Conservation (phyloP, 2,329 filamentous ascomycete species). For the Proliferodiscus dingleyae region DNA sequence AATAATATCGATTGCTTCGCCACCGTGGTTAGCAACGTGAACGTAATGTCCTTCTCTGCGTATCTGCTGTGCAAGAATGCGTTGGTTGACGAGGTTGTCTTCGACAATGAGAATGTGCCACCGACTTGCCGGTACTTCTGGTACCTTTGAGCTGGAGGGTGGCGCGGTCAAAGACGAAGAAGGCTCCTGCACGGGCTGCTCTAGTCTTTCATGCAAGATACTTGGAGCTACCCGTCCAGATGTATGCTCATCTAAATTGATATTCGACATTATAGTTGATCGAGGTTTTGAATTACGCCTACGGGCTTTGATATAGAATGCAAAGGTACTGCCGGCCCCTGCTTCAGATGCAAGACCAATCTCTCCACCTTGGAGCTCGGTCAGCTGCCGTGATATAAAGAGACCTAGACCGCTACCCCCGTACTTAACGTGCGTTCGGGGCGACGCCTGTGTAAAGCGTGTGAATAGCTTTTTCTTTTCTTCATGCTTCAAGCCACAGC, state of each 20-base stretch:
- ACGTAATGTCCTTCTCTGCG: constrained; percentile 53
- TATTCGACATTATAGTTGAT: constrained; percentile 49
- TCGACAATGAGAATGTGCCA: constrained; percentile 75
- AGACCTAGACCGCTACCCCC: constrained; percentile 73
- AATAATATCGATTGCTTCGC: constrained; percentile 72
- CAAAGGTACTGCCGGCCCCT: constrained; percentile 67
- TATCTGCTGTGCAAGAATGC: constrained; percentile 61
- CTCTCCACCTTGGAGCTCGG: constrained; percentile 69
- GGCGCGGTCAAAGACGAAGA: too few relatives aligned
- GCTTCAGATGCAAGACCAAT: constrained; percentile 66
- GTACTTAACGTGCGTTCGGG: constrained; percentile 72
- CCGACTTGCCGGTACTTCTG: constrained; percentile 42
- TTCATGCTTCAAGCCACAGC: constrained; percentile 63
- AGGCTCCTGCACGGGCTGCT: too few relatives aligned
- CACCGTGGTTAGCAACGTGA: constrained; percentile 58
- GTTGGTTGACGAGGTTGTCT: constrained; percentile 79
- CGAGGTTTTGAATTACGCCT: constrained; percentile 7
- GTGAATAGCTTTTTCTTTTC: constrained; percentile 73
- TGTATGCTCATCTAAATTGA: constrained; percentile 55
- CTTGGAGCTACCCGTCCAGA: constrained; percentile 28
- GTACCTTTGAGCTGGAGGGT: not conserved
- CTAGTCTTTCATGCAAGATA: too few relatives aligned
- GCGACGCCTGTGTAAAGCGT: constrained; percentile 74
- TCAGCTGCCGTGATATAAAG: constrained; percentile 73
- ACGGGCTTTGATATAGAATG: constrained; percentile 54